Evolutionary conservation across 345 rosid species (phyloP).

Genomic region (Mangifera indica): DNA sequence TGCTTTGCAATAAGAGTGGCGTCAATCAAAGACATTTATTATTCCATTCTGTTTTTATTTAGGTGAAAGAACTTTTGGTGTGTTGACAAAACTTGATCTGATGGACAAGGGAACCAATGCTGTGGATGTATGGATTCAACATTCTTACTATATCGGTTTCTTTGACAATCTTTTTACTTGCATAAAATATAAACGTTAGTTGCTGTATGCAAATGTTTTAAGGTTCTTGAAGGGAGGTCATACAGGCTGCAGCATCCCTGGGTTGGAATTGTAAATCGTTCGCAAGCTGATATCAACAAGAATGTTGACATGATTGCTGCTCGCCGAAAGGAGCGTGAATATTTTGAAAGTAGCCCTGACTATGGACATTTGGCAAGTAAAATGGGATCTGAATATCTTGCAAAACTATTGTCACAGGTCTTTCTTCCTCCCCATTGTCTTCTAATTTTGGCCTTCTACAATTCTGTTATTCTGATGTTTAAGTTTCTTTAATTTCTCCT

Average conservation of each 20-base stretch:
- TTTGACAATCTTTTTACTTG: constrained; percentile 9
- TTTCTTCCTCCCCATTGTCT: constrained; percentile 10
- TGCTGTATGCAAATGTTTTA: constrained; percentile 23
- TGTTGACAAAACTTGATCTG: constrained; percentile 94
- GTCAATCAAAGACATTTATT: constrained; percentile 7
- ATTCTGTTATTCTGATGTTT: neutral
- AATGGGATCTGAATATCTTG: constrained; percentile 98
- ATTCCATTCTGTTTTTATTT: constrained; percentile 19
- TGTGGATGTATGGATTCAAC: constrained; percentile 55
- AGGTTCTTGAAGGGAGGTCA: constrained; percentile 96
- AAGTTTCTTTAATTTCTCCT: constrained; percentile 19
- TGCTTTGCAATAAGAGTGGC: neutral
- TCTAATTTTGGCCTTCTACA: neutral
- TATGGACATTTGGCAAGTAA: constrained; percentile 89
- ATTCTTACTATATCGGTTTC: constrained; percentile 17
- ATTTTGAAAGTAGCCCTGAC: constrained; percentile 96
- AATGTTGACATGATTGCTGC: constrained; percentile 93
- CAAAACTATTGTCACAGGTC: constrained; percentile 89
- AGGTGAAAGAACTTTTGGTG: constrained; percentile 99
- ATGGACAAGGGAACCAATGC: constrained; percentile 99
- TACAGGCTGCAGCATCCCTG: constrained; percentile 98
- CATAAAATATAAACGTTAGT: constrained; percentile 25
- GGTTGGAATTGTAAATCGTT: constrained; percentile 99
- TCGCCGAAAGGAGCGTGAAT: constrained; percentile 88
- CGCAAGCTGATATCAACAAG: constrained; percentile 98